Evolutionary conservation across 2,329 filamentous ascomycete species (phyloP), one percentile per base, ranked within the genome.

Genomic region (Allantophomopsis cytisporea): DNA sequence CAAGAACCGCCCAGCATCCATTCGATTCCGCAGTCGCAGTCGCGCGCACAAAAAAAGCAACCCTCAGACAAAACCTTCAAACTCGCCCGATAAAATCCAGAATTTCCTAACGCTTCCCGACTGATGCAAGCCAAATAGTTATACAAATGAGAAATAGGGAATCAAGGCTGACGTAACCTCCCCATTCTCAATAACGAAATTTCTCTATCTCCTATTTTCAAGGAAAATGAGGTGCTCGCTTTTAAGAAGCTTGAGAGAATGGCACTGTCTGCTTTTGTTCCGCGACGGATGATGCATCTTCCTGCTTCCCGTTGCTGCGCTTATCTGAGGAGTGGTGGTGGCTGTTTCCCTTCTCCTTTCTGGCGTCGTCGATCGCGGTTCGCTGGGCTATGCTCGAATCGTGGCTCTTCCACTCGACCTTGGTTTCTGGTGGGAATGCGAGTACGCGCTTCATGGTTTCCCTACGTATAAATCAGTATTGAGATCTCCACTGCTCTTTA

Each of bases 381-480:
- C 87, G 77, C 63, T 95, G 88, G 50, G 86, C 83, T 55, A 98
- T 95, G 60, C 86, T 94, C 47, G 89, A 85, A 55, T 95, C 88
- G 60, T 98, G 91, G 56, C 83, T 91, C 65, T 94, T 94, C 76
- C 88, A 98, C 51, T 91, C 79, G 43, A 98, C 81, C 54, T 83
- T 83, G 31, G 91, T 96, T 58, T 94, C 89, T 35, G 76, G 64
- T 1, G 89, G 89, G 57, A 95, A 84, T 49, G 76, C 74, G 41
- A 98, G 76, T 47, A 93, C 71, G 47, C 86, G 83, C 64, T 93
- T 94, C 71, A 96, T 87, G 28, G 83, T 94, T 65, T 98, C 88
- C 49, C 88, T 94, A n/a, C 31, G n/a, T 35, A 33, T 37, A 21
- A 20, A 55, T 53, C 35, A 56, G 52, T 15, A 41, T 30, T 21